A percentile compares a stretch with the other conserved stretches of the same genome.
phyloP scores from a whole-genome alignment of 176 grass and related monocot genomes.

The Oryza officinalis region DNA sequence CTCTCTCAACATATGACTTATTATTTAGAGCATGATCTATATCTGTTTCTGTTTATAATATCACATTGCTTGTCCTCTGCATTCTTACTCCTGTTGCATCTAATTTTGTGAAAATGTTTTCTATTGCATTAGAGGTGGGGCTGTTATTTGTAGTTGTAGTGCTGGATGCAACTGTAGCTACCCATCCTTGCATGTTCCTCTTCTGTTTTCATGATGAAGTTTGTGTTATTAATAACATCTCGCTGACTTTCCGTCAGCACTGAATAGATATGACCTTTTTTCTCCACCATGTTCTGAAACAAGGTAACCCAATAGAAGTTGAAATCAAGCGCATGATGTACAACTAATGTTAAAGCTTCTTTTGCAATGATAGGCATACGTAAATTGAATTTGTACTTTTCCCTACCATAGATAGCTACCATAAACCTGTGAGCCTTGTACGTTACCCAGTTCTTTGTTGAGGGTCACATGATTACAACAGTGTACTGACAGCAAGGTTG shows the following conservation, averaged over 20 bases:
- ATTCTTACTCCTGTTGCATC: neutral
- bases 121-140: neutral
- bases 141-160: neutral
- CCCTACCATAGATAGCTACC: constrained; percentile 10
- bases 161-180: neutral
- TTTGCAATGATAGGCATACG: constrained; percentile 8
- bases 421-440: constrained; percentile 2
- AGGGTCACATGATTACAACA: constrained; percentile 5
- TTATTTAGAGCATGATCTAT: neutral
- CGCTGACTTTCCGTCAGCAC: neutral
- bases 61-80: neutral
- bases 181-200: neutral
- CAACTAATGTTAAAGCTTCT: neutral
- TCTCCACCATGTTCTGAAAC: neutral
- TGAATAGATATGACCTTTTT: neutral
- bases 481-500: neutral
- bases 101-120: neutral
- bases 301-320: constrained; percentile 18
- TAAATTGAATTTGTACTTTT: constrained; percentile 21
- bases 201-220: constrained; percentile 10
- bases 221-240: constrained; percentile 12
- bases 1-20: neutral
- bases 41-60: neutral
- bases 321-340: constrained; percentile 6
- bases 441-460: neutral